phyloP scores from a whole-genome alignment of 2,329 filamentous ascomycete genomes.

The Talaromyces marneffei region DNA sequence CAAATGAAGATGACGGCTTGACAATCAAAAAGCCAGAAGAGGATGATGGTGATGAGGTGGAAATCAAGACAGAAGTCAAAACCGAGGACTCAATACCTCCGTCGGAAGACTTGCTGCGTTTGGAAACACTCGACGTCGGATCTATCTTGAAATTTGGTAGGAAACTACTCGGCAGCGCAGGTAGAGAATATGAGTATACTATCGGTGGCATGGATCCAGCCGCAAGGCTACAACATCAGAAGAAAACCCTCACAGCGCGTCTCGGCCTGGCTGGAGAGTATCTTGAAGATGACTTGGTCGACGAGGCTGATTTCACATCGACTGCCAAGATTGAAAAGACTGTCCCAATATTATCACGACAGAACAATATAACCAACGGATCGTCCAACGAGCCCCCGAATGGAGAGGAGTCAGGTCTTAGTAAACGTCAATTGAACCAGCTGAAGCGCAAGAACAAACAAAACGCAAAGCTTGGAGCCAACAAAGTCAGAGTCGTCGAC shows the following conservation, averaged over 20 bases:
- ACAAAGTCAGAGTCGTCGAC: slow-evolving; percentile 85
- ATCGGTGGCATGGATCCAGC: slow-evolving; percentile 76
- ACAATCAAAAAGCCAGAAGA: slow-evolving; percentile 43
- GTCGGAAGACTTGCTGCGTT: slow-evolving; percentile 60
- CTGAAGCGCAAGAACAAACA: slow-evolving; percentile 90
- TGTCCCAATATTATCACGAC: slow-evolving; percentile 34
- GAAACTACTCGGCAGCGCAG: slow-evolving; percentile 73
- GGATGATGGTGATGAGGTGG: slow-evolving; percentile 43
- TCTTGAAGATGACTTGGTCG: slow-evolving; percentile 75
- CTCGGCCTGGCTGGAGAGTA: slow-evolving; percentile 80
- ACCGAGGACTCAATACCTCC: slow-evolving; percentile 24
- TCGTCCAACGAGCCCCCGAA: slow-evolving; percentile 46
- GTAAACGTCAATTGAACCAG: slow-evolving; percentile 89
- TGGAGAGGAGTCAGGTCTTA: slow-evolving; percentile 66
- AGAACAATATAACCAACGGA: slow-evolving; percentile 42
- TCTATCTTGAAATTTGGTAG: slow-evolving; percentile 78
- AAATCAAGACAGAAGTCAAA: slow-evolving; percentile 32
- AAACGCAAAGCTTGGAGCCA: slow-evolving; percentile 80
- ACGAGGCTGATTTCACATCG: slow-evolving; percentile 53
- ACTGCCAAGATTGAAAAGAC: slow-evolving; percentile 50
- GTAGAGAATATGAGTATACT: slow-evolving; percentile 75
- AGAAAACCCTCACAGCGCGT: slow-evolving; percentile 76
- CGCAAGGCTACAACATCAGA: slow-evolving; percentile 75
- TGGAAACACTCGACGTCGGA: slow-evolving; percentile 70
- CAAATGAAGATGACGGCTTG: slow-evolving; percentile 66